Percentiles rank a stretch among this genome's conserved stretches.
These are phyloP conservation scores for Xylariaceae sp. DNA, from an alignment of 2,329 filamentous ascomycete species.

Conservation along the genomic window DNA sequence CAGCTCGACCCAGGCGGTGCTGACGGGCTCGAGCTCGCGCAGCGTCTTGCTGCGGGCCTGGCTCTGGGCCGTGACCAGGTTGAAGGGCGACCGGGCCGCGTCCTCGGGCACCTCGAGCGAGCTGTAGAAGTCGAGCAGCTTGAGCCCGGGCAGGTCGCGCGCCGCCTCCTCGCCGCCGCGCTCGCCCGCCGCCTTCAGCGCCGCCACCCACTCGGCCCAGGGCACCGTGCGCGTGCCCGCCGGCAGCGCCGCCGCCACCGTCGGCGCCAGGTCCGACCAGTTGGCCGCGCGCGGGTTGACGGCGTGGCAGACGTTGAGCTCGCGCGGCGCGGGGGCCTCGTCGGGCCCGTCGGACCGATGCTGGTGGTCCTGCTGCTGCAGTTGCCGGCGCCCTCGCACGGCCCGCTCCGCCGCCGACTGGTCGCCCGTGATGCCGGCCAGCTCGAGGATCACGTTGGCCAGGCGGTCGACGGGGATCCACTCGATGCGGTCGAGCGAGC, in stretches of 20 bases:
- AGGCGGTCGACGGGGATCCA: conserved; percentile 47
- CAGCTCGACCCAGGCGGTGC: conserved; percentile 13
- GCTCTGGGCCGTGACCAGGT: conserved; percentile 12
- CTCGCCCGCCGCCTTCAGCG: conserved; percentile 10
- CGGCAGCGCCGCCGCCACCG: conserved; percentile 11
- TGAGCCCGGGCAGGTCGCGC: conserved; percentile 14
- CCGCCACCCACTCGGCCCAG: conserved; percentile 14
- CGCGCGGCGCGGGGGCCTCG: conserved; percentile 3
- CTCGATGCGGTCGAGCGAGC: conserved; percentile 35
- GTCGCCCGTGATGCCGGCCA: conserved; percentile 24
- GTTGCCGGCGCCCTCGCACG: neutral
- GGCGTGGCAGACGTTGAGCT: conserved; percentile 16
- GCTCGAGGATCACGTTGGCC: conserved; percentile 36
- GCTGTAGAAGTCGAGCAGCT: conserved; percentile 17
- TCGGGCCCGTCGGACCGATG: conserved; percentile 9
- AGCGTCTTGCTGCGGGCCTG: conserved; percentile 11
- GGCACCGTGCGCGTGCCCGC: conserved; percentile 10
- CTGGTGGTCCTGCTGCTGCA: conserved; percentile 3
- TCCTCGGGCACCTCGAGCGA: conserved; percentile 9
- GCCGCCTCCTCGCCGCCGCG: conserved; percentile 4
- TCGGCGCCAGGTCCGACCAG: conserved; percentile 14
- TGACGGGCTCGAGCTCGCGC: conserved; percentile 10
- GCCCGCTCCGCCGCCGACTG: neutral
- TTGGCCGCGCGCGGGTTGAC: conserved; percentile 15
- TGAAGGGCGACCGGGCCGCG: conserved; percentile 12